Base-by-base conservation (phyloP, 805 yeast genomes). In the Naumovozyma dairenensis region DNA sequence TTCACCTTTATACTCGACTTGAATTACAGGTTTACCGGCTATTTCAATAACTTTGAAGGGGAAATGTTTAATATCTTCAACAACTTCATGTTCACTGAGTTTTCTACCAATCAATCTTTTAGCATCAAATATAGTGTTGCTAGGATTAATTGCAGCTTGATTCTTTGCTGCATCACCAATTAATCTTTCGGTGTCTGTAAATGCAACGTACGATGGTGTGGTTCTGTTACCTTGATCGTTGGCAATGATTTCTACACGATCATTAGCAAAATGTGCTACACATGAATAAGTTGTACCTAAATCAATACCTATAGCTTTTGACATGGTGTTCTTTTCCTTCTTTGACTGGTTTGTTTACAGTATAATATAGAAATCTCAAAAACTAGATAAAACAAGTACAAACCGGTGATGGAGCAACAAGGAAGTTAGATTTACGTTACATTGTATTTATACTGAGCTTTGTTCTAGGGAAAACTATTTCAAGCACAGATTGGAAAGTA, bases 181-280 rank as follows among this genome's bases (percentile, higher is more conserved):
- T 54, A 84, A 71, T 67, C 95, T 77, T 70, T 85, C 96, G 39
- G 80, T 73, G 49, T 80, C 87, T 35, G 93, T 82, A 71, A 85
- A 85, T 28, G 94, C 94, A 39, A 85, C 96, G 60, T 80, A 86
- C 25, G 95, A 85, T 37, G 96, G 95, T 38, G 96, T 85, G 42
- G 86, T 85, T 72, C 96, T 82, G 77, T 85, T 85, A 75, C 96
- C 96, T 71, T 85, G 96, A 64, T 86, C 96, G 63, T 85, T 85
- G 58, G 96, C 94, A 60, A 85, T 81, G 63, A 85, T 85, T 67
- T 85, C 96, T 35, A 86, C 96, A 58, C 81, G 72, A 51, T 87
- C 92, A 58, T 81, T 80, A 56, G 83, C 72, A 72, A 84, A 84
- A 59, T 84, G 92, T 53, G 94, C 95, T 44, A 85, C 95, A 75